A percentile compares a stretch with the other conserved stretches of the same genome.
Evolutionary conservation across 2,329 filamentous ascomycete species (phyloP).

Genomic region (Fonsecaea nubica): DNA sequence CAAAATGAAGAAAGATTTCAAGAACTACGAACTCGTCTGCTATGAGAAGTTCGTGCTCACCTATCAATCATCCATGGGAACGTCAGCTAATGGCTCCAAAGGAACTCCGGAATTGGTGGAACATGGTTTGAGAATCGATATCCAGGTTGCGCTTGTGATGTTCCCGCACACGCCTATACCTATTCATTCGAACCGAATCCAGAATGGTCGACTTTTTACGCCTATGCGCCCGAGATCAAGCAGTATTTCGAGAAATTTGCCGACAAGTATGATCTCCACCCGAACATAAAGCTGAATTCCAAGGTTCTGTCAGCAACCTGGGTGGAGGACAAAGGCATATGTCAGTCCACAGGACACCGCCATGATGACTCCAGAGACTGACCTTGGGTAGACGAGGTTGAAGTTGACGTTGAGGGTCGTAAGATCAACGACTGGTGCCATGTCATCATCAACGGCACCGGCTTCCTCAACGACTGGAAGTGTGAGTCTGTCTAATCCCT

Average conservation of each 20-base stretch:
- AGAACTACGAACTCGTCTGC: conserved; percentile 28
- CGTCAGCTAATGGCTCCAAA: neutral
- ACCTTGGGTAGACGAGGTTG: conserved; percentile 11
- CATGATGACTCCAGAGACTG: neutral
- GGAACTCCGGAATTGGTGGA: conserved; percentile 25
- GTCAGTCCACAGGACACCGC: neutral
- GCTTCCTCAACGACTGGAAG: conserved; percentile 51
- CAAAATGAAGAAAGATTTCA: conserved; percentile 46
- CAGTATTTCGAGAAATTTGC: conserved; percentile 42
- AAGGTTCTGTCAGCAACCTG: conserved; percentile 16
- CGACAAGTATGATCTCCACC: conserved; percentile 32
- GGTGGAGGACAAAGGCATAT: conserved; percentile 21
- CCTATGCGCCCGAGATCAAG: conserved; percentile 39
- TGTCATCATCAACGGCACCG: conserved; percentile 50
- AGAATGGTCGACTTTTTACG: conserved; percentile 39
- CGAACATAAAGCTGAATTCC: conserved; percentile 18
- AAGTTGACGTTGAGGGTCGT: conserved; percentile 2
- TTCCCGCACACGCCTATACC: conserved; percentile 40
- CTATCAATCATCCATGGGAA: neutral
- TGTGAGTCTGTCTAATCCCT: conserved; percentile 34
- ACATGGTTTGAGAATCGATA: conserved; percentile 26
- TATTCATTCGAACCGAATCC: conserved; percentile 38
- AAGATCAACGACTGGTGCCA: conserved; percentile 36
- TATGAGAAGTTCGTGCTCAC: conserved; percentile 28
- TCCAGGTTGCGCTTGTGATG: conserved; percentile 44